Evolutionary conservation across 129 eudicot genomes (phyloP).

Genomic region (Flaveria ramosissima): DNA sequence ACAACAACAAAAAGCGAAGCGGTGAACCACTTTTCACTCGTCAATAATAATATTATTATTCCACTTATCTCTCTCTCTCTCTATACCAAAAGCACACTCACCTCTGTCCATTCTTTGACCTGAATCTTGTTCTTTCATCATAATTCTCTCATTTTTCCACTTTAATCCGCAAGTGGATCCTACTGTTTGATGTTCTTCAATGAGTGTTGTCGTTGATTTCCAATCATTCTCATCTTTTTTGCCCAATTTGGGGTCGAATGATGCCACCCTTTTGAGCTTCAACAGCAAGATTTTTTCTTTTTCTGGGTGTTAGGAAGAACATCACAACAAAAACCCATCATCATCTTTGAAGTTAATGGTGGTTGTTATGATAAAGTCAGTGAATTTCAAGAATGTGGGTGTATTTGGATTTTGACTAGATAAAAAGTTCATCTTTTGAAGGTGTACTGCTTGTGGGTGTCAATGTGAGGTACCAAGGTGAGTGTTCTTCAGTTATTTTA

Average conservation of each 20-base stretch:
- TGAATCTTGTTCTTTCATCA: neutral
- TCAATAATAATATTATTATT: no score
- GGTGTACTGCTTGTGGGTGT: no score
- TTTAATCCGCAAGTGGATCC: neutral
- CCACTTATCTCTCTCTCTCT: no score
- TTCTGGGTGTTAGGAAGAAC: neutral
- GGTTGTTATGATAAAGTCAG: neutral
- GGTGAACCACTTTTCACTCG: neutral
- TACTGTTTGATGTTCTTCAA: neutral
- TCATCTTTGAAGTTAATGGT: neutral
- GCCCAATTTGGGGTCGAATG: neutral
- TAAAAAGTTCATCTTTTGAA: neutral
- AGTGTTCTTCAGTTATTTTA: no score
- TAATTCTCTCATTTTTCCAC: neutral
- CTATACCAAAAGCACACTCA: neutral
- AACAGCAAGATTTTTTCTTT: neutral
- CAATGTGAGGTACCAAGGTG: neutral
- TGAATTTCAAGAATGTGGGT: conserved; percentile 5
- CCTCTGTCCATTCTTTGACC: neutral
- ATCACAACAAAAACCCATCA: neutral
- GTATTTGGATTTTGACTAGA: neutral
- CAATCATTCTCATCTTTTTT: neutral
- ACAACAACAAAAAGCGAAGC: neutral
- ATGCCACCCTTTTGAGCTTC: neutral
- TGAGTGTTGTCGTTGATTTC: conserved; percentile 10